These are phyloP conservation scores for Barnettozyma hawaiiensis DNA, from an alignment of 1,139 yeast species.

Conservation along the genomic window DNA sequence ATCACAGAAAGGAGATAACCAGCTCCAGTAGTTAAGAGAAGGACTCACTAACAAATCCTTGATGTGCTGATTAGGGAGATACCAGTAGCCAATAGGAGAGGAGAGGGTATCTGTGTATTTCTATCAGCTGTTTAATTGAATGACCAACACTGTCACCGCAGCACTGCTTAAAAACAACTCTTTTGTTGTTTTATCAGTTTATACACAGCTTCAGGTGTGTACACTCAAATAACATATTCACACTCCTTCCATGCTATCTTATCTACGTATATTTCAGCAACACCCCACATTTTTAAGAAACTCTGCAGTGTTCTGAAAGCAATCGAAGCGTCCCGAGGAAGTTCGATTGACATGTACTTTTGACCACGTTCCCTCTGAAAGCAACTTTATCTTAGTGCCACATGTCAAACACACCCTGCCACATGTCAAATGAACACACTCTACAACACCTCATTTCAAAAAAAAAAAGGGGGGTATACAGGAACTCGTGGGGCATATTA, in stretches of 20 bases:
- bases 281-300: no score
- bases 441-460: background rate
- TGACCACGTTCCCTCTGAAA: background rate
- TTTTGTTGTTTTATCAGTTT: no score
- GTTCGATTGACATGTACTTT: background rate
- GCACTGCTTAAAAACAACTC: no score
- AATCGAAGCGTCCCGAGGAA: no score
- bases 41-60: background rate
- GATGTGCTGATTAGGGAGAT: background rate
- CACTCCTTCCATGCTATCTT: no score
- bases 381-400: background rate
- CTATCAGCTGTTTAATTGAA: no score
- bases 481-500: background rate
- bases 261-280: no score
- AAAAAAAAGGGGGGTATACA: no score
- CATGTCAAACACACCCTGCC: background rate
- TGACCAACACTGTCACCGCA: no score
- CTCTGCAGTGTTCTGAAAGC: no score
- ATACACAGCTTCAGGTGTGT: no score
- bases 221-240: no score
- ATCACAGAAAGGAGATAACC: background rate
- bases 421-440: background rate
- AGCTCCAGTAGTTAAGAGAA: background rate
- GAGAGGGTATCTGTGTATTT: background rate
- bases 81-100: background rate